Conservation (phyloP, 208 protist species). For the Acanthamoeba lenticulata region DNA sequence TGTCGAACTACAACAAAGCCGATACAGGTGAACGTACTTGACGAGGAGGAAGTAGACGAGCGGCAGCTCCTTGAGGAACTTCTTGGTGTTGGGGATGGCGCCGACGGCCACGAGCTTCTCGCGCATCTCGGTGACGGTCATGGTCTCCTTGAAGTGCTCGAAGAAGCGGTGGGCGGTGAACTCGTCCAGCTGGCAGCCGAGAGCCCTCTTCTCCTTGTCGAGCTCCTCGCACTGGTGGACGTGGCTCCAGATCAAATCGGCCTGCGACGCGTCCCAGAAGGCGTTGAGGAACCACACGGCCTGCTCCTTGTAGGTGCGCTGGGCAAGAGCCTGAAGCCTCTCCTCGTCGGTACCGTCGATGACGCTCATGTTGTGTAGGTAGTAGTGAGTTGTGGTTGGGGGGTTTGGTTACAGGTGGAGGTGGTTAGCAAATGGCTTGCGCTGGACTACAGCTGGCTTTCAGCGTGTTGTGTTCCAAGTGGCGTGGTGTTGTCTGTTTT, state of each 20-base stretch:
- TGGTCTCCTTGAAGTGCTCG: constrained; percentile 65
- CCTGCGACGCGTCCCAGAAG: constrained; percentile 58
- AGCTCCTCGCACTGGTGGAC: constrained; percentile 29
- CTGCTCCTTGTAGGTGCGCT: constrained; percentile 64
- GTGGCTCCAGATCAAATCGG: constrained; percentile 61
- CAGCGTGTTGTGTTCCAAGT: too few species aligned
- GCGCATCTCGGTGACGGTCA: constrained; percentile 66
- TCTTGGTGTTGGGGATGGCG: background rate
- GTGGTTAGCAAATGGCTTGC: background rate
- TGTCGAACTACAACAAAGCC: background rate
- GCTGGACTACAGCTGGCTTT: too few species aligned
- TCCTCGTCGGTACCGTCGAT: constrained; percentile 2
- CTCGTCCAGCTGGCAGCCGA: constrained; percentile 53
- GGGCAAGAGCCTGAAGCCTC: background rate
- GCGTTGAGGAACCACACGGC: constrained; percentile 74
- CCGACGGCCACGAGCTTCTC: constrained; percentile 60
- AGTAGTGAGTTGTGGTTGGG: background rate
- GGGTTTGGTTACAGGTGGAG: background rate
- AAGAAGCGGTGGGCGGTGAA: constrained; percentile 68
- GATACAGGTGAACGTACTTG: background rate
- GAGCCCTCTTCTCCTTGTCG: constrained; percentile 30
- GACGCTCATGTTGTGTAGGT: background rate
- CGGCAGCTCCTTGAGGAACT: constrained; percentile 37
- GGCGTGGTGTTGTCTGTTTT: too few species aligned
- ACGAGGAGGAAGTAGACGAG: constrained; percentile 63